phyloP scores from a whole-genome alignment of 352 stramenopile species.

The Phytopythium ostracodes region DNA sequence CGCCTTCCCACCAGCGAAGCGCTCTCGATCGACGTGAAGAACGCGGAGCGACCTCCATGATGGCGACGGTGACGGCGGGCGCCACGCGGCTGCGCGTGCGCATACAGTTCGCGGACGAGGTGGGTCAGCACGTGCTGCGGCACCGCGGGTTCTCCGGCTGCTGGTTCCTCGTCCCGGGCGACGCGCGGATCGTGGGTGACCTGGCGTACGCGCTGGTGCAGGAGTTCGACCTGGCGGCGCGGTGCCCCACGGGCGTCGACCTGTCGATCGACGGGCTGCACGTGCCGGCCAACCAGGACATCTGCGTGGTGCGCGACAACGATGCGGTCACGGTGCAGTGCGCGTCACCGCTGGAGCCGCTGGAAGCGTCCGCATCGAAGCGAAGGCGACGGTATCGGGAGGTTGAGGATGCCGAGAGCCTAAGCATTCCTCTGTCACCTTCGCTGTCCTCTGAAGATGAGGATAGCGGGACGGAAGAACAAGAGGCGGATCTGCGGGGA shows the following conservation, averaged over 20 bases:
- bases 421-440: neutral
- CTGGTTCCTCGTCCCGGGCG: constrained; percentile 59
- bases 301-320: constrained; percentile 55
- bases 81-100: constrained; percentile 25
- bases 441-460: constrained; percentile 8
- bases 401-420: neutral
- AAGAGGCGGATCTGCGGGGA: constrained; percentile 1
- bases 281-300: constrained; percentile 54
- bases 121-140: constrained; percentile 40
- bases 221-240: constrained; percentile 47
- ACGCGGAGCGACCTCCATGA: neutral
- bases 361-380: neutral
- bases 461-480: constrained; percentile 6
- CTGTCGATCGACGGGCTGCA: constrained; percentile 54
- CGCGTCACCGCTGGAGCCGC: neutral
- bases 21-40: too few relatives aligned
- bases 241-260: constrained; percentile 47
- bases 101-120: constrained; percentile 54
- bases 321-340: constrained; percentile 59
- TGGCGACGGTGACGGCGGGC: constrained; percentile 9
- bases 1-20: too few relatives aligned
- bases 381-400: neutral
- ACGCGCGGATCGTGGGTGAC: constrained; percentile 52
- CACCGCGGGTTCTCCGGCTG: constrained; percentile 49
- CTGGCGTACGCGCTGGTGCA: constrained; percentile 44